These are phyloP conservation scores for Penicillium verhagenii DNA, from an alignment of 495 filamentous ascomycete genomes.

Conservation along the genomic window DNA sequence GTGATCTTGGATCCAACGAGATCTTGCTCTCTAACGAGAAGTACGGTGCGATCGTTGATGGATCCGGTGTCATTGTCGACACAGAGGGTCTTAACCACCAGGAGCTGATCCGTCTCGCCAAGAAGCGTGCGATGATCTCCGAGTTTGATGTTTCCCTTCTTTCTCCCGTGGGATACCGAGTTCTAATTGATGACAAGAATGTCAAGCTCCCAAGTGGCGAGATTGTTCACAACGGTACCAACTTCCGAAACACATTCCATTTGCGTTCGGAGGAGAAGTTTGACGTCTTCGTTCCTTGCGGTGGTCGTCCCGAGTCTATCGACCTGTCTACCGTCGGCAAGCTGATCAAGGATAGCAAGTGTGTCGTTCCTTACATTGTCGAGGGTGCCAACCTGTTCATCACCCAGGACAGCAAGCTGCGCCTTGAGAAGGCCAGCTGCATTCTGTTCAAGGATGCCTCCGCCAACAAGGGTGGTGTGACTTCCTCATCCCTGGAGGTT, in stretches of 20 bases:
- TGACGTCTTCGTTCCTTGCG: slow-evolving; percentile 93
- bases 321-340: slow-evolving; percentile 82
- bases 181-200: slow-evolving; percentile 90
- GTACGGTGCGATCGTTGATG: slow-evolving; percentile 90
- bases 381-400: slow-evolving; percentile 99
- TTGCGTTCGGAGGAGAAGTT: slow-evolving; percentile 72
- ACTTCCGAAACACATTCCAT: slow-evolving; percentile 97
- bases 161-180: slow-evolving; percentile 81
- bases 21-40: slow-evolving; percentile 94
- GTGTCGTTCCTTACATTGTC: slow-evolving; percentile 86
- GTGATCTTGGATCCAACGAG: slow-evolving; percentile 96
- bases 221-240: slow-evolving; percentile 81
- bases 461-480: slow-evolving; percentile 98
- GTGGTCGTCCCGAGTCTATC: slow-evolving; percentile 94
- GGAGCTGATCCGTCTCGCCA: slow-evolving; percentile 82
- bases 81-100: slow-evolving; percentile 81
- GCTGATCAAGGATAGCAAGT: slow-evolving; percentile 81
- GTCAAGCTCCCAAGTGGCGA: slow-evolving; percentile 84
- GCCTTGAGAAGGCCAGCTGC: slow-evolving; percentile 88
- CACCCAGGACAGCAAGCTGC: slow-evolving; percentile 95
- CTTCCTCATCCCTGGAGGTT: slow-evolving; percentile 95
- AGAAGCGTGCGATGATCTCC: slow-evolving; percentile 83
- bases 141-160: slow-evolving; percentile 85
- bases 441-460: slow-evolving; percentile 97
- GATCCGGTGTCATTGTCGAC: slow-evolving; percentile 91